Evolutionary conservation across 129 eudicot species (phyloP), one percentile per base, ranked within the genome.

Genomic region (Apium graveolens): DNA sequence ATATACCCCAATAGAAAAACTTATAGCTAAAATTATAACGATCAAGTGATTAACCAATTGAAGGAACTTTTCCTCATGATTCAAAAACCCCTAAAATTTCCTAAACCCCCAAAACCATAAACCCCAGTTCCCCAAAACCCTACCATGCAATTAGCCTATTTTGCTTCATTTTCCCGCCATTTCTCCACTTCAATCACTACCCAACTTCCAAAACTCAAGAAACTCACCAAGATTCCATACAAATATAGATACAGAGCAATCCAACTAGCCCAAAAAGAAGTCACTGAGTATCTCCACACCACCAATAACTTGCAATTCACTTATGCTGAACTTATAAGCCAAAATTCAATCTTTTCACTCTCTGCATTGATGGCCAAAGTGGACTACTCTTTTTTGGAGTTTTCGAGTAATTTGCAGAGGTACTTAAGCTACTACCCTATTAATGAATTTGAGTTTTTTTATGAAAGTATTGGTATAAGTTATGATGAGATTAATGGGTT

Each of bases 371-470:
- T 88, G 0, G 72, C 89, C 1, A 81, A 85, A 76, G 83, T 92
- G 12, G 69, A 86, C 0, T 88, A 83, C 60, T 78, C 92, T 1
- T 65, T 87, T 21, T 46, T 85, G 1, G 80, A 73, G 1, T 92
- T 83, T 69, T 62, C 79, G 34, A 76, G 69, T 66, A 85, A 90
- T 20, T 60, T 92, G 11, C 87, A 80, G 32, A 83, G 80, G 73
- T 88, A 83, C 75, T 78, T 92, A 62, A 86, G 97, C 86, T 92
- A 92, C 83, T 86, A 92, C 38, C 97, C 97, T 9, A 83, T 92
- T 79, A 90, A 92, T 70, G 97, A 92, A 66, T 86, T 90, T 55
- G 93, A 88, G n/a, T 86, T 92, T 70, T 88, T 92, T 80, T 92
- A 78, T 53, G 97, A 92, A 78, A 92, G 97, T 75, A 90, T 92